Evolutionary conservation across 2,329 filamentous ascomycete species (phyloP).

Genomic region (Penicillium brevicompactum): DNA sequence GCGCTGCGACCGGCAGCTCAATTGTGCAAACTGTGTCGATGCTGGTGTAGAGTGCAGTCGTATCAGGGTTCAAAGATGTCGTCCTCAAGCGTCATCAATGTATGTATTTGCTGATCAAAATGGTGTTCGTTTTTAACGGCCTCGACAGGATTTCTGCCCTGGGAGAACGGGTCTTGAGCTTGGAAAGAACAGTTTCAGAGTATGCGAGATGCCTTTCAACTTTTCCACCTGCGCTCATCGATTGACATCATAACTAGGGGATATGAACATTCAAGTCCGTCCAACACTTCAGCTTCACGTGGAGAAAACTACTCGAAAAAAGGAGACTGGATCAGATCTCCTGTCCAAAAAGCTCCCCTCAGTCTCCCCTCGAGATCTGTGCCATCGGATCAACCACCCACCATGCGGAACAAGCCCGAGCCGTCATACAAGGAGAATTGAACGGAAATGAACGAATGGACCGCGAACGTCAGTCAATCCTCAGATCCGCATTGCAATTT

Average conservation of each 20-base stretch:
- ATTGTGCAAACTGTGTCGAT: slow-evolving; percentile 30
- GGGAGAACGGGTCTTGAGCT: slow-evolving; percentile 15
- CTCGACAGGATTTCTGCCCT: slow-evolving; percentile 10
- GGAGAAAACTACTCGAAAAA: slow-evolving; percentile 2
- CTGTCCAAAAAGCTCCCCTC: not conserved
- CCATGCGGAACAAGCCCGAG: slow-evolving; percentile 27
- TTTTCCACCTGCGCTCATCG: not conserved
- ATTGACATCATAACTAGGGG: slow-evolving; percentile 1
- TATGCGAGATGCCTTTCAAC: not conserved
- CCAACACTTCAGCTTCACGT: not conserved
- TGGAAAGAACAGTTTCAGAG: slow-evolving; percentile 14
- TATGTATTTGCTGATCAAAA: slow-evolving; percentile 1
- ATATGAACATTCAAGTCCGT: not conserved
- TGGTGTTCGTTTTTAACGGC: not conserved
- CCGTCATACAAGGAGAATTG: slow-evolving; percentile 27
- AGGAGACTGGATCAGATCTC: slow-evolving; percentile 6
- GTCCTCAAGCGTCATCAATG: slow-evolving; percentile 13
- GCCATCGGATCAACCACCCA: slow-evolving; percentile 20
- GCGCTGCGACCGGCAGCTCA: slow-evolving; percentile 26
- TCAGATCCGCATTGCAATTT: slow-evolving; percentile 24
- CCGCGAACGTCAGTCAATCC: slow-evolving; percentile 19
- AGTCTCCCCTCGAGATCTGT: slow-evolving; percentile 8
- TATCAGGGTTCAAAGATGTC: slow-evolving; percentile 14
- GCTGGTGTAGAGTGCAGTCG: slow-evolving; percentile 25
- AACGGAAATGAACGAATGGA: slow-evolving; percentile 18